Percentiles rank a stretch among this genome's conserved stretches.
These are phyloP conservation scores for Xylaria cubensis DNA, from an alignment of 495 filamentous ascomycete species.

Conservation along the genomic window DNA sequence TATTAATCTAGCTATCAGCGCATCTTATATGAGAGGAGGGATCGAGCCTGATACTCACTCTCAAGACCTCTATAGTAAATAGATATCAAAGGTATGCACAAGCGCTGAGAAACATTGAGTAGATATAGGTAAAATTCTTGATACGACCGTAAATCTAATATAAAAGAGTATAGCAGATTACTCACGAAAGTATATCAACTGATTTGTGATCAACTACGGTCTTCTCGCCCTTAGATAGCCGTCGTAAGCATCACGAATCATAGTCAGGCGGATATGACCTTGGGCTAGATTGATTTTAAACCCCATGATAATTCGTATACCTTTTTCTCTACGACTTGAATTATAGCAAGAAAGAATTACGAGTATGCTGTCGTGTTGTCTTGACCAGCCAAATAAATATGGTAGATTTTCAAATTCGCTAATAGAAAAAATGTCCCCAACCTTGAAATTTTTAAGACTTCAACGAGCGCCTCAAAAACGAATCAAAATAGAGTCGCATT, in stretches of 20 bases:
- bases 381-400: background rate
- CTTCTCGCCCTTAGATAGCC: background rate
- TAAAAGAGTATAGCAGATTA: too few relatives aligned
- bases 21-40: background rate
- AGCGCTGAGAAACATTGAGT: background rate
- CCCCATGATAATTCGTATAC: too few relatives aligned
- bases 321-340: background rate
- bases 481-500: background rate
- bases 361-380: background rate
- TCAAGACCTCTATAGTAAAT: background rate
- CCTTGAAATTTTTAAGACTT: background rate
- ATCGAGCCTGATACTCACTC: background rate
- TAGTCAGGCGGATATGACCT: background rate
- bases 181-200: too few relatives aligned
- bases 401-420: constrained; percentile 17
- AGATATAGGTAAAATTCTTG: too few relatives aligned
- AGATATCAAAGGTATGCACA: background rate
- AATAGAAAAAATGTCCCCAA: constrained; percentile 1
- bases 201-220: background rate
- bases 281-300: background rate
- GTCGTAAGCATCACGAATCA: background rate
- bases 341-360: background rate
- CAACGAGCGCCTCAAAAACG: background rate
- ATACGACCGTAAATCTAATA: too few relatives aligned
- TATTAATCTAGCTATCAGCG: background rate